These are phyloP conservation scores for Colletotrichum coccodes DNA, from an alignment of 2,329 filamentous ascomycete genomes.

Conservation along the genomic window DNA sequence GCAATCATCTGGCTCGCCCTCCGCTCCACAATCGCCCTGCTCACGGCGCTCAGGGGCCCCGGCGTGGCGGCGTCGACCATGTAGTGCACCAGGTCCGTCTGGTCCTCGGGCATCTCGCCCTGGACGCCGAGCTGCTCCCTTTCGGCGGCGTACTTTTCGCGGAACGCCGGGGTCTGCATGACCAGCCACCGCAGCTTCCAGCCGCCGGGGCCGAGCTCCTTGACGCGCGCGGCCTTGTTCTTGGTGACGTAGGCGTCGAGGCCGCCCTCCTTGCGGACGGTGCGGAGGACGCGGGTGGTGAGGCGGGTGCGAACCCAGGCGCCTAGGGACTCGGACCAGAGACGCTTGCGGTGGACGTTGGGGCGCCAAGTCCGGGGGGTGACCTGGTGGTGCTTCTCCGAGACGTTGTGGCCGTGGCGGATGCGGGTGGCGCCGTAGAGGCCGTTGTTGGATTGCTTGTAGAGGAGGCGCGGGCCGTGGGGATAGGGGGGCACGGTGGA, in stretches of 20 bases:
- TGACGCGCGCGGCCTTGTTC: constrained; percentile 79
- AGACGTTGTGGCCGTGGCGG: constrained; percentile 83
- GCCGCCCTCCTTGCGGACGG: constrained; percentile 86
- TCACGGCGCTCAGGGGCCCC: constrained; percentile 45
- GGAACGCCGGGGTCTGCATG: constrained; percentile 79
- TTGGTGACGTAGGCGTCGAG: constrained; percentile 93
- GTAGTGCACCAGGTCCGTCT: constrained; percentile 51
- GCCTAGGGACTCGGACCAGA: constrained; percentile 72
- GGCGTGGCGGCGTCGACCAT: constrained; percentile 54
- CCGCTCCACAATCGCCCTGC: constrained; percentile 44
- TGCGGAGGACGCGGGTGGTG: constrained; percentile 75
- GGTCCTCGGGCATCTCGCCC: constrained; percentile 47
- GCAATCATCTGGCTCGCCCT: constrained; percentile 52
- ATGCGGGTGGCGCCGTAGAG: constrained; percentile 78
- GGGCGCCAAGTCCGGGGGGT: constrained; percentile 79
- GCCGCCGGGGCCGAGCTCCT: constrained; percentile 87
- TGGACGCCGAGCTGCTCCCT: constrained; percentile 72
- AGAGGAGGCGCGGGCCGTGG: constrained; percentile 74
- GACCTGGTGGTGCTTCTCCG: constrained; percentile 74
- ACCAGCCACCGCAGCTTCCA: constrained; percentile 92
- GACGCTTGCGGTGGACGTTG: constrained; percentile 75
- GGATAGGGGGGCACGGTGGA: constrained; percentile 75
- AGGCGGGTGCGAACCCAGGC: constrained; percentile 74
- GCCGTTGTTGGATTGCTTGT: constrained; percentile 83
- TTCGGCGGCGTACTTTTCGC: constrained; percentile 71